phyloP scores from a whole-genome alignment of 108 stramenopile species.

The Pseudonitzschia multistriata region DNA sequence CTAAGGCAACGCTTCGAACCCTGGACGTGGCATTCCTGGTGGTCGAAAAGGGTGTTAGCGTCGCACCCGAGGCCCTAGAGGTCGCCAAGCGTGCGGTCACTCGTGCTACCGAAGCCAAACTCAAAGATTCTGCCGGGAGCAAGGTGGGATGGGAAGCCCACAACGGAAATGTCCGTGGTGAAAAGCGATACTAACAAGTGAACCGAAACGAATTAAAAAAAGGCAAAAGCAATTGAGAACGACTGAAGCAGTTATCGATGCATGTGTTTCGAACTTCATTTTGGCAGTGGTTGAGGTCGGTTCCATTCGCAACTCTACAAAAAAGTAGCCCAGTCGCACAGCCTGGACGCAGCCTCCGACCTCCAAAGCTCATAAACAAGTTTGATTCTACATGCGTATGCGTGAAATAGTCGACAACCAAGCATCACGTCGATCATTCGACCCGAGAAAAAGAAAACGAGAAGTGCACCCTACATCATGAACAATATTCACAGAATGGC shows the following conservation, averaged over 20 bases:
- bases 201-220: background rate
- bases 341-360: too few species aligned
- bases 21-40: constrained; percentile 67
- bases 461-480: too few species aligned
- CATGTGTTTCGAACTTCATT: too few species aligned
- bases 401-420: too few species aligned
- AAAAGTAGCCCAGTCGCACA: too few species aligned
- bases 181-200: constrained; percentile 14
- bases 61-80: constrained; percentile 36
- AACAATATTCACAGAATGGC: too few species aligned
- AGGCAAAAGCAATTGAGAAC: background rate
- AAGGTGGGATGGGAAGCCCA: constrained; percentile 41
- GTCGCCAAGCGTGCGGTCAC: constrained; percentile 23
- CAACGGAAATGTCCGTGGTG: constrained; percentile 32
- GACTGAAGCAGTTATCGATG: background rate
- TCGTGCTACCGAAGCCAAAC: constrained; percentile 35
- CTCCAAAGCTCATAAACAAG: too few species aligned
- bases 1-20: constrained; percentile 46
- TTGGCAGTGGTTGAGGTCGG: too few species aligned
- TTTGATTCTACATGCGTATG: too few species aligned
- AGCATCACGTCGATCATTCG: too few species aligned
- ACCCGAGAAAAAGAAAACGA: too few species aligned
- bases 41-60: constrained; percentile 55
- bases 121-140: constrained; percentile 33
- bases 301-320: too few species aligned